Conservation (phyloP, 768 basidiomycete genomes). For the Tylopilus sp. region DNA sequence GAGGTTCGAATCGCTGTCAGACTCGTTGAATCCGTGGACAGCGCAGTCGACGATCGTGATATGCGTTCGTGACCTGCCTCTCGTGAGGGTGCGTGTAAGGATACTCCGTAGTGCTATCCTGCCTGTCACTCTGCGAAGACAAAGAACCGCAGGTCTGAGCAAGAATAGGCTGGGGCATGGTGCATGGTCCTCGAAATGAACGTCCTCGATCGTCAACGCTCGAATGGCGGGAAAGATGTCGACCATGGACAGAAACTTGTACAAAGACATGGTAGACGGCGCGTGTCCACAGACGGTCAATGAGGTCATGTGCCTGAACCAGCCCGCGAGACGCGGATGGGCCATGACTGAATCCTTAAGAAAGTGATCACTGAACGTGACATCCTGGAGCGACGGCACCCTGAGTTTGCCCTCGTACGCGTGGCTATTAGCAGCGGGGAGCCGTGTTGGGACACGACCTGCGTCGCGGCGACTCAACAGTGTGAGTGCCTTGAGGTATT, state of each 20-base stretch:
- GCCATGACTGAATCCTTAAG: constrained; percentile 4
- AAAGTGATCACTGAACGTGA: constrained; percentile 2
- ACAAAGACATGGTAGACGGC: not conserved
- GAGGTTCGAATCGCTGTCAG: not conserved
- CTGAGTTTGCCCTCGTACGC: constrained; percentile 6
- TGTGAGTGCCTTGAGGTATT: not conserved
- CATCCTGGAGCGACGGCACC: not conserved
- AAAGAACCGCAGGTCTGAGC: not conserved
- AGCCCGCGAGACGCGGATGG: constrained; percentile 2
- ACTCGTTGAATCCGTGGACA: constrained; percentile 1
- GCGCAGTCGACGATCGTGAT: constrained; percentile 5
- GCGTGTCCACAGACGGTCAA: constrained; percentile 3
- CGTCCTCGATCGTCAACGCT: constrained; percentile 4
- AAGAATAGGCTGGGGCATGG: not conserved
- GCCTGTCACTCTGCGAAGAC: constrained; percentile 2
- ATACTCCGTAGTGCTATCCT: not conserved
- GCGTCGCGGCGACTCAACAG: constrained; percentile 1
- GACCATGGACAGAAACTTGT: constrained; percentile 4
- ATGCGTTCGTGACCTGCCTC: not conserved
- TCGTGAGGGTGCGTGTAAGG: not conserved
- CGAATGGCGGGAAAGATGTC: constrained; percentile 1
- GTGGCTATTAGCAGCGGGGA: not conserved
- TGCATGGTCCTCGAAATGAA: constrained; percentile 1
- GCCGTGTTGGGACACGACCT: not conserved
- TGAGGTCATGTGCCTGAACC: constrained; percentile 5